Conservation (phyloP, 106 monocot species). For the Triglochin maritima region DNA sequence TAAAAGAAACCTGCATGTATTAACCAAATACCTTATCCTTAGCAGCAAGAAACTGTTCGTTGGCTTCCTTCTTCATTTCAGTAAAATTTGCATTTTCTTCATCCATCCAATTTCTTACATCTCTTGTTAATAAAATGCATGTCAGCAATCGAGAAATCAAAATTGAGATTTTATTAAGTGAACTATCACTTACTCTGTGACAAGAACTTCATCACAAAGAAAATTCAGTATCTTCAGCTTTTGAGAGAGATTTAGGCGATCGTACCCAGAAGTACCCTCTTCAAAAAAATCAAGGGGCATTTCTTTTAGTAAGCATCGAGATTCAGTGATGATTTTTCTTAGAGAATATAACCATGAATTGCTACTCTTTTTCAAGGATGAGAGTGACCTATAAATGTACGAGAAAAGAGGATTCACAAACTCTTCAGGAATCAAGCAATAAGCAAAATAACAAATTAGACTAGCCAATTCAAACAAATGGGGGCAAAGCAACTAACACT, state of each 20-base stretch:
- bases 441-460: too few relatives aligned
- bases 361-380: slow-evolving; percentile 22
- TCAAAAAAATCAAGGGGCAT: slow-evolving; percentile 26
- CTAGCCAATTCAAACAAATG: too few relatives aligned
- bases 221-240: slow-evolving; percentile 62
- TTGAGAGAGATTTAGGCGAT: slow-evolving; percentile 31
- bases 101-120: slow-evolving; percentile 46
- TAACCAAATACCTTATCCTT: slow-evolving; percentile 39
- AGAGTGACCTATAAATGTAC: slow-evolving; percentile 18
- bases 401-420: too few relatives aligned
- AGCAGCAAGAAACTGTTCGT: slow-evolving; percentile 28
- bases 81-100: slow-evolving; percentile 34
- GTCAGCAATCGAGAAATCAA: not conserved
- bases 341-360: slow-evolving; percentile 46
- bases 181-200: slow-evolving; percentile 37
- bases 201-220: slow-evolving; percentile 67
- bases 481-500: not conserved
- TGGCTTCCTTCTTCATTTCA: slow-evolving; percentile 31
- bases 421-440: too few relatives aligned
- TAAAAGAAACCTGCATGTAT: not conserved
- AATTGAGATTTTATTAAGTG: not conserved
- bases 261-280: slow-evolving; percentile 25
- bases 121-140: slow-evolving; percentile 17
- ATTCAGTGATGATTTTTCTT: slow-evolving; percentile 28
- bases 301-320: slow-evolving; percentile 15